Evolutionary conservation across 2,329 filamentous ascomycete species (phyloP).

Genomic region (Trichoderma sp.): DNA sequence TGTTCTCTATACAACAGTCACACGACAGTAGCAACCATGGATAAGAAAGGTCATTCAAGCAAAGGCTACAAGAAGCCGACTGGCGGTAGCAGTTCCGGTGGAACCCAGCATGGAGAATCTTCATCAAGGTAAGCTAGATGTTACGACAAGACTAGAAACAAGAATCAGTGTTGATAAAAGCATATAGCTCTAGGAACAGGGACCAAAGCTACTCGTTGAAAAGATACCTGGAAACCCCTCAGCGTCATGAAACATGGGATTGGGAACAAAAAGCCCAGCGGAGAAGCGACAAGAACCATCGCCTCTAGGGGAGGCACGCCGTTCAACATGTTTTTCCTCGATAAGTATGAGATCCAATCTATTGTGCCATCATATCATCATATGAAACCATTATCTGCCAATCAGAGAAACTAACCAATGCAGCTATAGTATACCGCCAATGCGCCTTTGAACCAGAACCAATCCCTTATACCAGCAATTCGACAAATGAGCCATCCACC

Average conservation of each 20-base stretch:
- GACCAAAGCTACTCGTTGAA: background rate
- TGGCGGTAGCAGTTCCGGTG: background rate
- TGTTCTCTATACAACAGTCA: background rate
- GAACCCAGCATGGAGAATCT: background rate
- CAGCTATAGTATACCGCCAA: background rate
- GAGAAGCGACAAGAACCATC: background rate
- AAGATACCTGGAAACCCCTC: background rate
- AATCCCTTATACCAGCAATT: background rate
- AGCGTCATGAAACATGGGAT: conserved; percentile 16
- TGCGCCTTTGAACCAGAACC: background rate
- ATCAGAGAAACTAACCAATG: background rate
- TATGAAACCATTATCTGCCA: background rate
- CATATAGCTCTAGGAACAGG: background rate
- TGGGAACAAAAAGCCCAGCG: conserved; percentile 11
- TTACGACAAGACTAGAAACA: no score
- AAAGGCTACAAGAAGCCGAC: background rate
- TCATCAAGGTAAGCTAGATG: background rate
- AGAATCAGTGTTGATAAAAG: background rate
- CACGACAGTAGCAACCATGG: background rate
- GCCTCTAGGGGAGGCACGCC: background rate
- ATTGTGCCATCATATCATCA: background rate
- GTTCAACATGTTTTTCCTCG: background rate
- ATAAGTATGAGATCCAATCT: background rate
- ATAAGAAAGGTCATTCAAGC: background rate
- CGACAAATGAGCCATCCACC: background rate